Evolutionary conservation across 257 asterid species (phyloP), one percentile per base, ranked within the genome.

Genomic region (Forsythia viridissima): DNA sequence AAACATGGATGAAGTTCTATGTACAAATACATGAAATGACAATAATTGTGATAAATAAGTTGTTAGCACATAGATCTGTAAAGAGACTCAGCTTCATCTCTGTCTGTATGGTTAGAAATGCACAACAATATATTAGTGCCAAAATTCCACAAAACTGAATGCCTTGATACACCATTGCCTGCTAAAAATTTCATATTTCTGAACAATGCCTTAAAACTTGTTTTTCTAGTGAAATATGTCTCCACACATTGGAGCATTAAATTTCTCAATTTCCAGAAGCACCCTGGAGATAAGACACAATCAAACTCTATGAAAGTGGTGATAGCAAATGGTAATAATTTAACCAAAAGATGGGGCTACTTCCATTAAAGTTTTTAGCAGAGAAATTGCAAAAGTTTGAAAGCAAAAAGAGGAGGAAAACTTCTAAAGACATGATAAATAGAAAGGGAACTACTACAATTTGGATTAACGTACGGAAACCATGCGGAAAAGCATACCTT

Each of bases 401-500:
- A 16, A 34, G n/a, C 1, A 52, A n/a, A 67, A 63, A 13, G 39
- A 13, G 63, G 55, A 38, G 12, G 43, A 46, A 9, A 30, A 40
- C 4, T 11, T 40, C 39, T 9, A 75, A 40, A 4, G 13, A 8
- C 20, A 3, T 7, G 30, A 40, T 57, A 30, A 15, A 30, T 3
- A 13, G 67, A 67, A n/a, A 68, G 66, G 36, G 11, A 76, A 65
- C 11, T 8, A 69, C 65, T 34, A 36, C 37, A 41, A 40, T 57
- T 30, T 40, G 24, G 18, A 59, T 79, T 72, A n/a, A 39, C 0
- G 36, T 71, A 71, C 36, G 11, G 61, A 38, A 79, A 43, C 66
- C 69, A 69, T 16, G n/a, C 51, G 34, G 48, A 37, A 71, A 51
- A 44, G 16, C 70, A 71, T 91, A 93, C 98, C 98, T 90, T 89